Base-by-base conservation (phyloP, 768 basidiomycete genomes). In the Boletales sp. region DNA sequence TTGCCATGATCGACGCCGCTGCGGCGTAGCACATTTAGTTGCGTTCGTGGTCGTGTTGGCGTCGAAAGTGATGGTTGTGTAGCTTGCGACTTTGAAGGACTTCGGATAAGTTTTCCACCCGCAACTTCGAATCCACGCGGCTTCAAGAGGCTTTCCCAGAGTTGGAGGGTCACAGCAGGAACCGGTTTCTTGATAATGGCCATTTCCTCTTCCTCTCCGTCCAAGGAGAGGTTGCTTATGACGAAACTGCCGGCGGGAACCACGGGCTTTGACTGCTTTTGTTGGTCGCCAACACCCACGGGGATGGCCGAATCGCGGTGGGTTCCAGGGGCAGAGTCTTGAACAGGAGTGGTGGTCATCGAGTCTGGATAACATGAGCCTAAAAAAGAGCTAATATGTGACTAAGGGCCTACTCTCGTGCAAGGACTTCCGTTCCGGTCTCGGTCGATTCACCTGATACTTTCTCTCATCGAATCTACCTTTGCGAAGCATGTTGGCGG, bases 141-240 rank as follows among this genome's bases (percentile, higher is more conserved):
- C 49, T 79, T 76, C 28, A 90, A 76, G 21, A 90, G 79, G 53
- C 77, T 77, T 44, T 79, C 74, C 88, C 88, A 90, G 8, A 90
- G 74, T 50, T 83, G 80, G 37, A 86, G 72, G 1, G 83, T 84
- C 3, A 82, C 74, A 0, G 74, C 74, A 1, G 84, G 84, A 2
- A 81, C 70, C n/a, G 83, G 82, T 46, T 74, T 79, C 11, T 81
- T 71, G 15, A 76, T 65, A 0, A 78, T 80, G 0, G 78, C 70
- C 58, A 84, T 83, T 44, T 84, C 85, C 42, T 85, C 80, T 13
- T 77, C 72, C 2, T 72, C 70, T 0, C 33, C 49, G 10, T 67
- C 67, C 25, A 49, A 17, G 6, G 50, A 46, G 15, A 67, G 41
- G 41, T 58, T 51, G 48, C 56, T 47, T 43, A 62, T 52, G 43